These are phyloP conservation scores for Termitomyces sp. DNA, from an alignment of 768 basidiomycete species.

Conservation along the genomic window DNA sequence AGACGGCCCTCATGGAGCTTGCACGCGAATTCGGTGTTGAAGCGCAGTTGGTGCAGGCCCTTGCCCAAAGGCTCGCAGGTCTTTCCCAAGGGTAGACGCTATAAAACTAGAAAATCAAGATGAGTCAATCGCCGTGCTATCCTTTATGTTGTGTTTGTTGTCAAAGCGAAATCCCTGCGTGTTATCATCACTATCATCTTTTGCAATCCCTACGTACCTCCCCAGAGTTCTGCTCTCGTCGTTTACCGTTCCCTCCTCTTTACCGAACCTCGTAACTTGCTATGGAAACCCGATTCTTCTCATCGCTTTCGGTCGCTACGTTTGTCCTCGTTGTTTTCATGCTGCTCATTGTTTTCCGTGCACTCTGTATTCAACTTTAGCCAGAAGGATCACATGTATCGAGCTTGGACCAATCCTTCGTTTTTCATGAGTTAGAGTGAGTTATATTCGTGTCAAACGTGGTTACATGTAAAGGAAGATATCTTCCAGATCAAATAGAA, in stretches of 20 bases:
- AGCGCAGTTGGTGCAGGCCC: constrained; percentile 58
- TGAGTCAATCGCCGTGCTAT: constrained; percentile 4
- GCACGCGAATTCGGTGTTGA: constrained; percentile 76
- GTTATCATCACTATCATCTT: neutral
- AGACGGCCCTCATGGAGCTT: constrained; percentile 43
- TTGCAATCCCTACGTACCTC: neutral
- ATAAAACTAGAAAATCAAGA: neutral
- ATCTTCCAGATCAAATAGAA: constrained; percentile 4
- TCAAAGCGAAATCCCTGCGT: constrained; percentile 6
- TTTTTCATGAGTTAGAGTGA: neutral
- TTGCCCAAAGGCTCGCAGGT: constrained; percentile 51
- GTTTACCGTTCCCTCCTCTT: neutral
- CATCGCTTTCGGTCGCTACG: constrained; percentile 6
- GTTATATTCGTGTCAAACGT: no score
- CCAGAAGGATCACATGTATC: neutral
- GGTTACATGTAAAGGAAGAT: constrained; percentile 6
- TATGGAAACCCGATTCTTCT: constrained; percentile 11
- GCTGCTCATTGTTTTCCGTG: constrained; percentile 1
- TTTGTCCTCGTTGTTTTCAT: constrained; percentile 6
- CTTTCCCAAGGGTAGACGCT: constrained; percentile 8
- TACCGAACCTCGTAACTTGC: constrained; percentile 5
- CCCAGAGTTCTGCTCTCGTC: neutral
- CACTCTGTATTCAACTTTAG: constrained; percentile 4
- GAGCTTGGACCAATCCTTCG: neutral
- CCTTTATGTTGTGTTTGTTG: constrained; percentile 4